These are phyloP conservation scores for Ganoderma meredithae DNA, from an alignment of 1,284 basidiomycete species.

Conservation along the genomic window DNA sequence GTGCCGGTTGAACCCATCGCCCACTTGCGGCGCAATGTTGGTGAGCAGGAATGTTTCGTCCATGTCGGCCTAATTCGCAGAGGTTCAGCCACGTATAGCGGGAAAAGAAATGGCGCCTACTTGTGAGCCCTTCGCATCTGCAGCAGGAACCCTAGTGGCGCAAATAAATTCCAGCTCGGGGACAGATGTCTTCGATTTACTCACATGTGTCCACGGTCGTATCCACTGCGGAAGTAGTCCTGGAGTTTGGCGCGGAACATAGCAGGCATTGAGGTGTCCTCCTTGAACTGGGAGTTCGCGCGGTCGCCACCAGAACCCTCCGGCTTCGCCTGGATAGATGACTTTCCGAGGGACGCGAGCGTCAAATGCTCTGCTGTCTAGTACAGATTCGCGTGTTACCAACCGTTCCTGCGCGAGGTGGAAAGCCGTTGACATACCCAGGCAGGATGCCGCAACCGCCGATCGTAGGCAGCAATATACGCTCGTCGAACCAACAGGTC, in stretches of 20 bases:
- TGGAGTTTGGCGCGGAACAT: conserved; percentile 86
- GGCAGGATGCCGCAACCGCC: conserved; percentile 88
- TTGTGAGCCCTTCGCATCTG: conserved; percentile 92
- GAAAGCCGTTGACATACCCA: conserved; percentile 67
- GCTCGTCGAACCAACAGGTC: conserved; percentile 84
- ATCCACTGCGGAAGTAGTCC: conserved; percentile 95
- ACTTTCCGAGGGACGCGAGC: conserved; percentile 72
- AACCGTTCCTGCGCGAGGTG: not conserved
- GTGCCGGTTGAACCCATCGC: conserved; percentile 96
- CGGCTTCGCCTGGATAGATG: conserved; percentile 44
- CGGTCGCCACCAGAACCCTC: conserved; percentile 64
- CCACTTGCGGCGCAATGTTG: conserved; percentile 99
- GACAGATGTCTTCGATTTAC: conserved; percentile 36
- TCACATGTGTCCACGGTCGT: conserved; percentile 97
- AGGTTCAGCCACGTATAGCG: not conserved
- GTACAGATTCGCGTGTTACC: not conserved
- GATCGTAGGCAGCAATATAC: conserved; percentile 92
- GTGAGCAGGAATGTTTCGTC: conserved; percentile 95
- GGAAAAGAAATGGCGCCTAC: conserved; percentile 42
- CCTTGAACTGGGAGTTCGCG: conserved; percentile 83
- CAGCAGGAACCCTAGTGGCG: conserved; percentile 86
- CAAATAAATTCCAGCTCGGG: not conserved
- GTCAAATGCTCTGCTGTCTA: conserved; percentile 95
- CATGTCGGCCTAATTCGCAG: conserved; percentile 83
- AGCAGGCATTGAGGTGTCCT: conserved; percentile 83